Evolutionary conservation across 192 early-diverging fungal genomes (phyloP).

Genomic region (Backusella liffmaniae): DNA sequence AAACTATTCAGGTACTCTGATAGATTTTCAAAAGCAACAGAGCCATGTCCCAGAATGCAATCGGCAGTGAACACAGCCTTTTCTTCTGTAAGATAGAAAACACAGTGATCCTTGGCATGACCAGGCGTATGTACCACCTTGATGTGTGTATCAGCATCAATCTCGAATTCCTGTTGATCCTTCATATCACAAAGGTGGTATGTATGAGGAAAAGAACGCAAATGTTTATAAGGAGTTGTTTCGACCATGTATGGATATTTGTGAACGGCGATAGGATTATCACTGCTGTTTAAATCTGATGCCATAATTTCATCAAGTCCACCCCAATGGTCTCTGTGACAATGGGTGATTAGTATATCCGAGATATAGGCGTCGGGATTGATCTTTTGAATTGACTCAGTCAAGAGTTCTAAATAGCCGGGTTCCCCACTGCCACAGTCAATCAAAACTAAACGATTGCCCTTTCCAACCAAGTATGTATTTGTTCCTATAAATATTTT

Average conservation of each 20-base stretch:
- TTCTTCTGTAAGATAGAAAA: slow-evolving; percentile 69
- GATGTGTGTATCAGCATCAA: slow-evolving; percentile 56
- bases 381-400: slow-evolving; percentile 47
- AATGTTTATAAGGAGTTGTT: neutral
- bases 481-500: slow-evolving; percentile 63
- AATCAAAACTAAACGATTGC: slow-evolving; percentile 62
- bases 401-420: slow-evolving; percentile 60
- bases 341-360: slow-evolving; percentile 75
- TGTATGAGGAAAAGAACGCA: slow-evolving; percentile 26
- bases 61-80: slow-evolving; percentile 75
- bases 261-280: slow-evolving; percentile 16
- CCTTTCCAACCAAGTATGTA: slow-evolving; percentile 83
- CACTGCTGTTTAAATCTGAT: slow-evolving; percentile 19
- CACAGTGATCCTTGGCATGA: slow-evolving; percentile 76
- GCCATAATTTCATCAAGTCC: slow-evolving; percentile 51
- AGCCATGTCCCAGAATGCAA: slow-evolving; percentile 81
- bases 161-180: slow-evolving; percentile 64
- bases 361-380: slow-evolving; percentile 54
- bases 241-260: slow-evolving; percentile 8
- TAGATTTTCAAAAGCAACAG: slow-evolving; percentile 74
- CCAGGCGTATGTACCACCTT: slow-evolving; percentile 74
- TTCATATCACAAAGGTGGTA: slow-evolving; percentile 21
- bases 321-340: slow-evolving; percentile 51
- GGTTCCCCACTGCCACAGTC: slow-evolving; percentile 79
- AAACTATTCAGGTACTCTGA: slow-evolving; percentile 66